Evolutionary conservation across 2,329 filamentous ascomycete genomes (phyloP), one percentile per base, ranked within the genome.

Genomic region (Septoria petroselini): DNA sequence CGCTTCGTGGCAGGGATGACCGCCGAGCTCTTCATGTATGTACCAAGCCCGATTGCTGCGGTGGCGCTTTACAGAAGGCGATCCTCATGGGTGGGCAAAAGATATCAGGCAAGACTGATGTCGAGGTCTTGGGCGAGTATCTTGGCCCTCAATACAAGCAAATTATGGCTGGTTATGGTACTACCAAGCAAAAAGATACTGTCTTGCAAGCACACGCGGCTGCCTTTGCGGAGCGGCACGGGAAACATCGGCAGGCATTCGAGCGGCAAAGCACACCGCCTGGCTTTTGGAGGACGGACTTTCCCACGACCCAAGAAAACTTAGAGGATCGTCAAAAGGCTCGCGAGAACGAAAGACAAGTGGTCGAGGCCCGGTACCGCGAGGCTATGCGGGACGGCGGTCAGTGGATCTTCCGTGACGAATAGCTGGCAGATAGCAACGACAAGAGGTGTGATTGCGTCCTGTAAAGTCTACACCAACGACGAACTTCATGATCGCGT

Each of bases 211-310:
- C 91, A 9, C 85, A 84, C 63, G 84, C 83, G 0, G 80, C 82
- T 63, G 76, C 84, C 41, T 73, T 94, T 55, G 86, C 91, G 1
- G 84, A 91, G 62, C 78, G 80, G 54, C 82, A 81, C 66, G 90
- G 90, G 4, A 88, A 78, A 65, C 91, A 96, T 69, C 79, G 86
- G 48, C 80, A 91, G 59, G 77, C 82, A 21, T 90, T 85, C 68
- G 80, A 84, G 52, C 79, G 89, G 42, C 77, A 80, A 55, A 76
- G 73, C 37, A 88, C 86, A 7, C 91, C 93, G 9, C 88, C 89
- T 1, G 91, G 90, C 0, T 97, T 88, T 66, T 98, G 93, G 93
- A 78, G 88, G 46, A 79, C 85, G 1, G 91, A 95, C 59, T 95
- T 98, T 66, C 91, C 91, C 1, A 82, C 74, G 19, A 96, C 93